These are phyloP conservation scores for Xylaria sp. DNA, from an alignment of 2,329 filamentous ascomycete species.

Conservation along the genomic window DNA sequence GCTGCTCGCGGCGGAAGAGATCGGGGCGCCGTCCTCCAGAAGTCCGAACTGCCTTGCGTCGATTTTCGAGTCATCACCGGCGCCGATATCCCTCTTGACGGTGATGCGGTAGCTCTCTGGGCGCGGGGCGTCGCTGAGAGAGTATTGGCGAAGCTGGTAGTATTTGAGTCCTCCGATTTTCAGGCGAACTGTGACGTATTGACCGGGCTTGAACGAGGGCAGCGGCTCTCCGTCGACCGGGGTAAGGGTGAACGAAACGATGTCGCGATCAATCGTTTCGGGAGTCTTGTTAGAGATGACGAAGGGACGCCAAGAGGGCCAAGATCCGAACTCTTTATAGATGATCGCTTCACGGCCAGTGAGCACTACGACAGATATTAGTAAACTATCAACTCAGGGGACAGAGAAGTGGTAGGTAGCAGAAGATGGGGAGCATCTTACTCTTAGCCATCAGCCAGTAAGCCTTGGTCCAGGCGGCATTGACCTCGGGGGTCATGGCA, in stretches of 20 bases:
- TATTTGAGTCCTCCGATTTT: conserved; percentile 62
- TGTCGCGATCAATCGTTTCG: conserved; percentile 64
- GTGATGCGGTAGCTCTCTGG: conserved; percentile 71
- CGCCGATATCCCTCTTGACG: conserved; percentile 69
- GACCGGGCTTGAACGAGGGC: conserved; percentile 69
- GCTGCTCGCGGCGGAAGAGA: conserved; percentile 42
- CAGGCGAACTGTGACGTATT: conserved; percentile 71
- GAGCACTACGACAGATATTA: conserved; percentile 53
- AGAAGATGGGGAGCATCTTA: conserved; percentile 7
- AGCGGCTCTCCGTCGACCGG: conserved; percentile 66
- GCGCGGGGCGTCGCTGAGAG: conserved; percentile 68
- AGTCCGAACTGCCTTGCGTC: conserved; percentile 13
- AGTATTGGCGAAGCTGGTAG: conserved; percentile 73
- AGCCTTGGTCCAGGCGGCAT: conserved; percentile 71
- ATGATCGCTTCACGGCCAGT: conserved; percentile 68
- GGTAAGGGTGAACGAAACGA: conserved; percentile 72
- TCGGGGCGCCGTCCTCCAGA: conserved; percentile 31
- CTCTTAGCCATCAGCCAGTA: conserved; percentile 74
- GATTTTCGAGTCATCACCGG: conserved; percentile 44
- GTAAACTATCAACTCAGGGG: not conserved
- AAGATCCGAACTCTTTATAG: conserved; percentile 65
- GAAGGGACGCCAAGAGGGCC: conserved; percentile 73
- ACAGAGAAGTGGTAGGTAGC: not conserved
- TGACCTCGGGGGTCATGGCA: conserved; percentile 67
- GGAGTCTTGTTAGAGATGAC: conserved; percentile 66